Evolutionary conservation across 305 asterid species (phyloP).

Genomic region (Solanum hybrid): DNA sequence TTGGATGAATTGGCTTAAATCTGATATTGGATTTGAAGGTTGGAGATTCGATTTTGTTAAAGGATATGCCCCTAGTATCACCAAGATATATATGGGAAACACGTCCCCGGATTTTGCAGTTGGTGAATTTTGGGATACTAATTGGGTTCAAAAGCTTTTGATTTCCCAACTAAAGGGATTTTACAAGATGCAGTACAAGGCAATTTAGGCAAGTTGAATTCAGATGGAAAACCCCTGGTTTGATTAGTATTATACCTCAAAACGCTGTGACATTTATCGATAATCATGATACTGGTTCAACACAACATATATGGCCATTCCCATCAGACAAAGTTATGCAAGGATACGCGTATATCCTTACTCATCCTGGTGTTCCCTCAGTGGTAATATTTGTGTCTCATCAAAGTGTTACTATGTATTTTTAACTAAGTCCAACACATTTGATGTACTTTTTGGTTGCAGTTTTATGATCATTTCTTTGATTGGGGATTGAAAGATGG

Average conservation of each 20-base stretch:
- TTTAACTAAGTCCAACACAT: too few relatives aligned
- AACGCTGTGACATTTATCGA: constrained; percentile 78
- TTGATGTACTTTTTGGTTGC: not conserved
- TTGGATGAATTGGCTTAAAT: constrained; percentile 87
- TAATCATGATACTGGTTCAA: constrained; percentile 80
- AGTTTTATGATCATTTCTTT: constrained; percentile 76
- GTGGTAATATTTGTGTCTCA: too few relatives aligned
- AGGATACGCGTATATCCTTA: constrained; percentile 84
- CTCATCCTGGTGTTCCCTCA: constrained; percentile 78
- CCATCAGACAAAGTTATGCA: constrained; percentile 62
- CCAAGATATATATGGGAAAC: constrained; percentile 46
- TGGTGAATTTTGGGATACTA: constrained; percentile 47
- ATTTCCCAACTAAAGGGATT: constrained; percentile 75
- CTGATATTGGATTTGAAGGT: constrained; percentile 65
- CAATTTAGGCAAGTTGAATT: constrained; percentile 60
- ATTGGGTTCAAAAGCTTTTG: constrained; percentile 47
- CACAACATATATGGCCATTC: constrained; percentile 64
- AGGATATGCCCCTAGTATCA: constrained; percentile 50
- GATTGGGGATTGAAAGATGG: constrained; percentile 67
- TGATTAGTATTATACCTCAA: constrained; percentile 54
- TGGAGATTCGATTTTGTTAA: constrained; percentile 71
- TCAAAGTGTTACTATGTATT: too few relatives aligned
- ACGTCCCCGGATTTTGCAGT: constrained; percentile 64
- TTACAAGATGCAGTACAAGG: constrained; percentile 75
- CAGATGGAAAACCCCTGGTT: constrained; percentile 55